Conservation (phyloP, 2,329 filamentous ascomycete species). For the Neurospora sp. region DNA sequence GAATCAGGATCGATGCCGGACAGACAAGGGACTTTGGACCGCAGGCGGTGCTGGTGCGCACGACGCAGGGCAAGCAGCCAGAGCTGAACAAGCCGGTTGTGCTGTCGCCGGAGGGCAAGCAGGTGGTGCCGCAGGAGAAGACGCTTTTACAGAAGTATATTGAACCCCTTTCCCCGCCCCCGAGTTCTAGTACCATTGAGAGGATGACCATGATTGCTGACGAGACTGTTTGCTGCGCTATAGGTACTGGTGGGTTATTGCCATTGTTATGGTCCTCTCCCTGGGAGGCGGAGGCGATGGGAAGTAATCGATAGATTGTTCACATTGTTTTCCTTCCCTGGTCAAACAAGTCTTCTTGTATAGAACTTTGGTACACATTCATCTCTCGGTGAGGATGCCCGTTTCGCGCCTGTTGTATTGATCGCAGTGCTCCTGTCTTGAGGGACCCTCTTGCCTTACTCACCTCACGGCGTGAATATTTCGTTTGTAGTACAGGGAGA, state of each 20-base stretch:
- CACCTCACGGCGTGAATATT: neutral
- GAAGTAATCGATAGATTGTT: conserved; percentile 34
- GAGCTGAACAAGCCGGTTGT: conserved; percentile 56
- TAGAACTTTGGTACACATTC: neutral
- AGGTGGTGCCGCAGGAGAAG: conserved; percentile 49
- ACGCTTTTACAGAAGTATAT: conserved; percentile 56
- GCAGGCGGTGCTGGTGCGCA: conserved; percentile 41
- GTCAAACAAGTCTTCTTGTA: neutral
- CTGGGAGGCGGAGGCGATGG: conserved; percentile 40
- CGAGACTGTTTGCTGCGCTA: conserved; percentile 3
- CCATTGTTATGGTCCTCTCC: conserved; percentile 42
- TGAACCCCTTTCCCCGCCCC: neutral
- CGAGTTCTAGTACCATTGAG: neutral
- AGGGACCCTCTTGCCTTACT: neutral
- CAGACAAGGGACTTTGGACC: conserved; percentile 57
- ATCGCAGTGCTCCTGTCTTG: neutral
- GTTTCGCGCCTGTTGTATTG: neutral
- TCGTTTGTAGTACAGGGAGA: neutral
- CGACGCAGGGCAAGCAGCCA: conserved; percentile 42
- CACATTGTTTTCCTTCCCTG: neutral
- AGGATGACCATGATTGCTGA: conserved; percentile 23
- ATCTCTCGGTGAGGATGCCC: neutral
- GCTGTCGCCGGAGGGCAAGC: conserved; percentile 49
- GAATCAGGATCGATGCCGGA: conserved; percentile 53
- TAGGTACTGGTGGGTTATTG: conserved; percentile 60